These are phyloP conservation scores for Saksenaea oblongispora DNA, from an alignment of 371 early-diverging fungal species.

Conservation along the genomic window DNA sequence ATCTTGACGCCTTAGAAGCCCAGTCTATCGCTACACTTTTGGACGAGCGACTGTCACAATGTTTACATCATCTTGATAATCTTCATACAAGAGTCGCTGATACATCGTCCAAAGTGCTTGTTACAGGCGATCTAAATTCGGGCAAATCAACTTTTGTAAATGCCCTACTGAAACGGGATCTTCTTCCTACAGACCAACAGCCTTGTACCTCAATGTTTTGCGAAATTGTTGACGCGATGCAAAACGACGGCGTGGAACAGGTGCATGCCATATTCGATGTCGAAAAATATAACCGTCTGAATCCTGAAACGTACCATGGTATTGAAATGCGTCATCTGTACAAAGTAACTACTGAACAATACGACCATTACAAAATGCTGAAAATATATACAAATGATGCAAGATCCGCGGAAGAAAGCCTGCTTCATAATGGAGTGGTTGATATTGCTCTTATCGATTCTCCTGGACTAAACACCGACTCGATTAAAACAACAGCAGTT, in stretches of 20 bases:
- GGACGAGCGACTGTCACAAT: slow-evolving; percentile 65
- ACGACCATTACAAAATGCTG: slow-evolving; percentile 77
- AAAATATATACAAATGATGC: slow-evolving; percentile 86
- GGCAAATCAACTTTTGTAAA: slow-evolving; percentile 98
- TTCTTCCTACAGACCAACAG: slow-evolving; percentile 95
- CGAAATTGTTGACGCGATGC: slow-evolving; percentile 87
- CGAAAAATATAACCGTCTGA: slow-evolving; percentile 63
- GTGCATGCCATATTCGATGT: slow-evolving; percentile 87
- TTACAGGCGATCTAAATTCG: slow-evolving; percentile 97
- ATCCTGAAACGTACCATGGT: slow-evolving; percentile 72
- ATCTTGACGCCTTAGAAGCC: slow-evolving; percentile 57
- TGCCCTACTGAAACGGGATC: slow-evolving; percentile 84
- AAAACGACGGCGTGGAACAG: slow-evolving; percentile 84
- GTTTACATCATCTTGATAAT: slow-evolving; percentile 76
- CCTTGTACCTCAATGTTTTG: slow-evolving; percentile 94
- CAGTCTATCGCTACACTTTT: slow-evolving; percentile 71
- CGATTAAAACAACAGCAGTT: slow-evolving; percentile 92
- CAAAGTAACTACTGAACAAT: slow-evolving; percentile 61
- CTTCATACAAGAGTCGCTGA: slow-evolving; percentile 85
- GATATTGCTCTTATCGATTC: slow-evolving; percentile 97
- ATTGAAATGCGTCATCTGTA: slow-evolving; percentile 65
- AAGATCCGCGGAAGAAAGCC: slow-evolving; percentile 59
- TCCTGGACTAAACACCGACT: slow-evolving; percentile 96
- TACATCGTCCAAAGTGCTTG: slow-evolving; percentile 89
- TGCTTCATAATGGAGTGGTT: slow-evolving; percentile 91